These are phyloP conservation scores for Catenaria anguillulae DNA, from an alignment of 371 early-diverging fungal species.

Conservation along the genomic window DNA sequence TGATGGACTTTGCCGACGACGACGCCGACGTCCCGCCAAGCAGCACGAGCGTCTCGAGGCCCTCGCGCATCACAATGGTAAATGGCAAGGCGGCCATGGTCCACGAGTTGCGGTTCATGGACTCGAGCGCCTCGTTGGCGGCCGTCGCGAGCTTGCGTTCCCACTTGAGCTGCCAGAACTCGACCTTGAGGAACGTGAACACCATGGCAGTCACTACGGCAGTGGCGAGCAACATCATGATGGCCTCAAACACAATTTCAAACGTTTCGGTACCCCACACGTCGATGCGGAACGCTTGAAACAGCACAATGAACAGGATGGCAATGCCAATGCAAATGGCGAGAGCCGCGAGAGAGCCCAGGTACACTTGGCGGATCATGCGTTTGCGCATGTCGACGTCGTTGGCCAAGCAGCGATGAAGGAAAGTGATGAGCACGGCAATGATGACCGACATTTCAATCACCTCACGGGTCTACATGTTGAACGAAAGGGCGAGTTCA, in stretches of 20 bases:
- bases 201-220: background rate
- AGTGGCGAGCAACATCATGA: background rate
- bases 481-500: background rate
- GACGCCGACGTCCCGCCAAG: slow-evolving; percentile 2
- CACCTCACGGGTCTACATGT: background rate
- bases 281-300: background rate
- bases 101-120: background rate
- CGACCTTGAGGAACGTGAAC: slow-evolving; percentile 2
- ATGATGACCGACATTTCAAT: background rate
- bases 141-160: background rate
- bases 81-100: background rate
- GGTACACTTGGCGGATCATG: background rate
- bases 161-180: slow-evolving; percentile 6
- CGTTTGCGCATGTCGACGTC: background rate
- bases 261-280: background rate
- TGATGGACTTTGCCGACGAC: background rate
- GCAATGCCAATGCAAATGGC: background rate
- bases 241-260: background rate
- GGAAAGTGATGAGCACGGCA: slow-evolving; percentile 2
- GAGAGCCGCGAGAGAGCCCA: background rate
- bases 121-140: background rate
- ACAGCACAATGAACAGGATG: background rate
- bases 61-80: slow-evolving; percentile 1
- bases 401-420: background rate
- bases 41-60: background rate